Evolutionary conservation across 1,284 basidiomycete genomes (phyloP), one percentile per base, ranked within the genome.

Genomic region (Pyrrhoderma lamaoense): DNA sequence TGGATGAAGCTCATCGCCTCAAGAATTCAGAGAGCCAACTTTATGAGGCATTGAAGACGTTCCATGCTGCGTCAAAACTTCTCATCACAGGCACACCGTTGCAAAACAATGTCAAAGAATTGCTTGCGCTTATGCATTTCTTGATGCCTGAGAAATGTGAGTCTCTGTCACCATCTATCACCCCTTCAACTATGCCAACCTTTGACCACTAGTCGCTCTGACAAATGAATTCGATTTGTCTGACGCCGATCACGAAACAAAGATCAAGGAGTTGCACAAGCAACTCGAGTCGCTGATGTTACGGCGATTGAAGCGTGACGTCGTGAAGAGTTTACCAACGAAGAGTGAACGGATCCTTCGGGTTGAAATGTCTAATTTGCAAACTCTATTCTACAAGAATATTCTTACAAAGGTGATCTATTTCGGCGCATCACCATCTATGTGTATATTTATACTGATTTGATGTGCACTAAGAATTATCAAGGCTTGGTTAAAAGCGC

Each of bases 301-400:
- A 49, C 76, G 96, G 53, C 84, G 96, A 39, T 70, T 99, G 59
- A 99, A 99, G 73, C 87, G 87, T 58, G 96, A 99, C 62, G 96
- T 99, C n/a, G 80, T 98, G 58, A 96, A 94, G 59, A 92, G 90
- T 53, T 73, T 99, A 47, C 96, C 96, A 1, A 94, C 93, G 25
- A 99, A 99, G 79, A 95, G 93, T 64, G 96, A 99, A 70, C 88
- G 93, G 45, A 99, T 99, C 60, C 74, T 99, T 53, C 85, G 96
- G 16, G 94, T 99, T 36, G 96, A 99, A 72, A 96, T 99, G 95
- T 91, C 87, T 61, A 82, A 89, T 49, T 80, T 99, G 66, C 96
- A 99, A 70, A 97, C 93, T 18, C 91, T 94, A 65, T 97, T 95
- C 68, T 99, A 99, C 76, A 98, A 98, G 76, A 98, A 98, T 65